Base-by-base conservation (phyloP, 2,329 filamentous ascomycete species). In the Aspergillus latus region DNA sequence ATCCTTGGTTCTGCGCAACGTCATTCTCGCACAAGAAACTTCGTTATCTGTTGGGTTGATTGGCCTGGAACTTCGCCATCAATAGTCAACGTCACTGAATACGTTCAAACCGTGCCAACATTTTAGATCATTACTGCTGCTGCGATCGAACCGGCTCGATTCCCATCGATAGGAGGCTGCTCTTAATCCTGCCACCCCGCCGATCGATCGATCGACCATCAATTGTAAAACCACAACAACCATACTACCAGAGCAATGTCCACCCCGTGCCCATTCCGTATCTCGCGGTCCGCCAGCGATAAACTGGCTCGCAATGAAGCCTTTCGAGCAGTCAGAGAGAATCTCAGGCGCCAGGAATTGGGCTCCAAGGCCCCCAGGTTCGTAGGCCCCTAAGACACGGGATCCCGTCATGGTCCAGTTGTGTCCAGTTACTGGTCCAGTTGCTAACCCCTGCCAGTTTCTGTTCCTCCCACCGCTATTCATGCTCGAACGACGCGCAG, bases 311-410 rank as follows among this genome's bases (percentile, higher is more conserved):
- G 60, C 49, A 74, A 74, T 64, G 67, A 72, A 43, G 65, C 68
- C 21, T 75, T 75, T 49, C 60, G 57, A 15, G 62, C 66, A 5
- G 64, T 74, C 52, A 65, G 72, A 36, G 70, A 70, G 32, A 68
- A 70, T 45, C 60, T 75, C 37, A 65, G 64, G 49, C 70, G 71
- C 46, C 72, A 70, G 57, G 72, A 73, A 57, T 62, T 67, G 54
- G 71, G 68, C 39, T 70, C 68, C 60, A 63, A 70, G 51, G 64
- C 68, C 32, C 70, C 70, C 9, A 69, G 64, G 67, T 69, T 64
- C 11, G 64, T 59, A n/a, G 44, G 26, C 8, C 16, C 16, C 49
- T 29, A 6, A 26, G 3, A 29, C 16, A 15, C 11, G 29, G 15
- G 21, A 11, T 37, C 3, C 21, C 42, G 26, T 28, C 26, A 28